Evolutionary conservation across 805 yeast species (phyloP), one percentile per base, ranked within the genome.

Genomic region (Saccharomycopsis capsularis): DNA sequence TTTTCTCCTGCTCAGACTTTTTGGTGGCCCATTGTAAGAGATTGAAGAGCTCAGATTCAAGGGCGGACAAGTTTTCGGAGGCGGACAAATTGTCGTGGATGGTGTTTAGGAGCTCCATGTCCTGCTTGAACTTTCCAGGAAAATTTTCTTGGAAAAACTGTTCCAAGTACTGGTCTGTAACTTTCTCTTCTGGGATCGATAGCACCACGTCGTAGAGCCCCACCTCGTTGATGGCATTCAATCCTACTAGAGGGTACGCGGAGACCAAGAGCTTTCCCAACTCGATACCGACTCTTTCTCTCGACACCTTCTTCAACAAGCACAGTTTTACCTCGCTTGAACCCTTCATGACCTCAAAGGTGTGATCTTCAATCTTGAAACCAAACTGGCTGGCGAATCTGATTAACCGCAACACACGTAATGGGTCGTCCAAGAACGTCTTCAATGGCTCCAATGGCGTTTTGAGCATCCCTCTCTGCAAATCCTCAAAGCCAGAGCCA

Each of bases 341-440:
- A 34, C 73, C 70, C 32, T 63, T 68, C 95, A 93, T 89, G 0
- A 91, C 84, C 1, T 65, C 58, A 29, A 77, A 60, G 34, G 57
- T 51, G 0, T 90, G 78, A 0, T 71, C 74, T 6, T 81, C 95
- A 29, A 93, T 74, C 1, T 57, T 57, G 60, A 90, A 93, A 42
- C 78, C 71, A 59, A 84, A 87, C 49, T 87, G 77, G 30, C 86
- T 73, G 0, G 96, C 93, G 68, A 93, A 93, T 56, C 99, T 70
- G 24, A 93, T 76, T 49, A 93, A 67, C 53, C 99, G 72, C 49
- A 93, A 65, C 1, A 91, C 93, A 51, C 99, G 74, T 51, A 93
- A 72, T 1, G 99, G 99, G 64, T 93, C 99, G 61, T 93, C 99
- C 42, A 82, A 60, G 59, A 93, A 93, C 1, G 99, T 93, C 59